phyloP scores from a whole-genome alignment of 1,284 basidiomycete species.

The Chalciporus sp. region DNA sequence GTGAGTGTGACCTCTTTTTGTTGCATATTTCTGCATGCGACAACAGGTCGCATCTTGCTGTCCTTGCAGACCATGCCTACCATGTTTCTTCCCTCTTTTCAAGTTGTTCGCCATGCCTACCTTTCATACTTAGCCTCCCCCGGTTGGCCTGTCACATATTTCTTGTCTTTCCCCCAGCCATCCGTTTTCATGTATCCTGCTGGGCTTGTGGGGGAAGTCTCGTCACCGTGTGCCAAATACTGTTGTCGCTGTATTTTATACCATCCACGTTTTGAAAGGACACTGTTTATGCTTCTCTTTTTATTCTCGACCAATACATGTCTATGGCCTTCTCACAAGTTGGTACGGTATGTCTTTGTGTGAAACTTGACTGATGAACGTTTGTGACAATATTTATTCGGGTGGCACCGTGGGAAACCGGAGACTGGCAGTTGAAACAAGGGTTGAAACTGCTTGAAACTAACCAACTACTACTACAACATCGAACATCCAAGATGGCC shows the following conservation, averaged over 20 bases:
- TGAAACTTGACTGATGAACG: too few species aligned
- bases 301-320: slow-evolving; percentile 22
- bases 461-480: background rate
- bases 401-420: slow-evolving; percentile 21
- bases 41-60: slow-evolving; percentile 2
- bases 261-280: slow-evolving; percentile 12
- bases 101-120: slow-evolving; percentile 24
- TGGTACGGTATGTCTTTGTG: too few species aligned
- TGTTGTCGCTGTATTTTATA: slow-evolving; percentile 35
- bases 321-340: slow-evolving; percentile 9
- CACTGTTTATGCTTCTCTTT: slow-evolving; percentile 30
- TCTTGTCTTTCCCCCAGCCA: slow-evolving; percentile 10
- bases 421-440: slow-evolving; percentile 2
- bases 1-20: slow-evolving; percentile 21
- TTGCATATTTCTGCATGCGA: slow-evolving; percentile 3
- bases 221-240: slow-evolving; percentile 27
- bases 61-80: slow-evolving; percentile 8
- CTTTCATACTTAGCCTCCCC: slow-evolving; percentile 3
- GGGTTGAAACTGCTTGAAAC: background rate
- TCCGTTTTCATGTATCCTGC: background rate
- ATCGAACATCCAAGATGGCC: slow-evolving; percentile 26
- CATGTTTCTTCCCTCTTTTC: slow-evolving; percentile 1
- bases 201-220: slow-evolving; percentile 13
- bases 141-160: slow-evolving; percentile 22
- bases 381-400: slow-evolving; percentile 23